A percentile compares a stretch with the other conserved stretches of the same genome.
These are phyloP conservation scores for Pythium brachiatum DNA, from an alignment of 352 stramenopile species.

Conservation along the genomic window DNA sequence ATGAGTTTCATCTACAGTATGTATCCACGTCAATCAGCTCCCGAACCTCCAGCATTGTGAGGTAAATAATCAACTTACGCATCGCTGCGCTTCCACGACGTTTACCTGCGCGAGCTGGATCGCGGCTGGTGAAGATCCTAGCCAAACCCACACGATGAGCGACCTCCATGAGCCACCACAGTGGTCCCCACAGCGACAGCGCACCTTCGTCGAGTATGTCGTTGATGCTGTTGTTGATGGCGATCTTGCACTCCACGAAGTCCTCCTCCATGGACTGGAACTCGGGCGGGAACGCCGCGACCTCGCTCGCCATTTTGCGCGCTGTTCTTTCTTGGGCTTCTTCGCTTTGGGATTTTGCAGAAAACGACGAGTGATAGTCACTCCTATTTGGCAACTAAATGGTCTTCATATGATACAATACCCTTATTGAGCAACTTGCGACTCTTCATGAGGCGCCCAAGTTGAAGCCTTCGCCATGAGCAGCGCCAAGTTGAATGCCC, in stretches of 20 bases:
- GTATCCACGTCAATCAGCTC: not conserved
- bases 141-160: not conserved
- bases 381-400: not conserved
- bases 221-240: constrained; percentile 78
- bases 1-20: constrained; percentile 83
- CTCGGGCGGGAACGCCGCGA: constrained; percentile 41
- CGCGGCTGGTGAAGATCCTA: constrained; percentile 35
- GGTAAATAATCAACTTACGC: constrained; percentile 29
- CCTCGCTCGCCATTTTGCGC: constrained; percentile 27
- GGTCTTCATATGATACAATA: not conserved
- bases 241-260: constrained; percentile 80
- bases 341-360: not conserved
- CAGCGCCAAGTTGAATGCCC: not conserved
- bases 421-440: not conserved
- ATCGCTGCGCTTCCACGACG: constrained; percentile 72
- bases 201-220: constrained; percentile 57
- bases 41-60: not conserved
- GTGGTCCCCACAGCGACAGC: not conserved
- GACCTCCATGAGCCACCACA: too few relatives aligned
- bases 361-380: constrained; percentile 4
- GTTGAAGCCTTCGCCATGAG: not conserved
- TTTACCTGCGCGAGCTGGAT: constrained; percentile 57
- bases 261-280: constrained; percentile 76
- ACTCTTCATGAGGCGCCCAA: not conserved
- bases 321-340: not conserved